Conservation (phyloP, 495 filamentous ascomycete genomes). For the Aspergillus nanangensis region DNA sequence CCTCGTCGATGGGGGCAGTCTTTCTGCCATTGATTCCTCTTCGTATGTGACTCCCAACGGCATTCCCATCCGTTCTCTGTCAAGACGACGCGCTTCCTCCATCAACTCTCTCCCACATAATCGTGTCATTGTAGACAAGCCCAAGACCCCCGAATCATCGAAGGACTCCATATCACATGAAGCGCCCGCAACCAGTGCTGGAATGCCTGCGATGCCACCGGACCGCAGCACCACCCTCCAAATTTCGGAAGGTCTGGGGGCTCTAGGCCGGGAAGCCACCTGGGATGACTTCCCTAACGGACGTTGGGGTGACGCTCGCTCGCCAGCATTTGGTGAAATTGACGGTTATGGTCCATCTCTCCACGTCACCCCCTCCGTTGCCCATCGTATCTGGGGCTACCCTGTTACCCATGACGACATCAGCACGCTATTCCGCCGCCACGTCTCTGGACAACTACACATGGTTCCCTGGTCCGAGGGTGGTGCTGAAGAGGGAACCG, state of each 20-base stretch:
- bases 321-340: conserved; percentile 89
- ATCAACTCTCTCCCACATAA: conserved; percentile 65
- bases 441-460: conserved; percentile 69
- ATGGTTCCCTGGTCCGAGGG: conserved; percentile 92
- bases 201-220: conserved; percentile 33
- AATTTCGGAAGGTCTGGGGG: conserved; percentile 86
- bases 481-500: conserved; percentile 50
- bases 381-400: conserved; percentile 77
- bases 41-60: conserved; percentile 33
- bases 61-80: conserved; percentile 20
- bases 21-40: conserved; percentile 23
- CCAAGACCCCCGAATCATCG: conserved; percentile 30
- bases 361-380: conserved; percentile 73
- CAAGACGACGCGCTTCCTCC: conserved; percentile 45
- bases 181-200: conserved; percentile 46
- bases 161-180: conserved; percentile 45
- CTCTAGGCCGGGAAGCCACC: conserved; percentile 90
- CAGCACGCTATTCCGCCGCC: conserved; percentile 69
- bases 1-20: conserved; percentile 33
- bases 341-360: conserved; percentile 91
- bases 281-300: conserved; percentile 99
- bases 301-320: conserved; percentile 88
- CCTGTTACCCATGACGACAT: conserved; percentile 67
- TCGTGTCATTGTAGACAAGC: conserved; percentile 69
- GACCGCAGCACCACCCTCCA: conserved; percentile 76